A percentile compares a stretch with the other conserved stretches of the same genome.
Evolutionary conservation across 495 filamentous ascomycete species (phyloP).

Genomic region (Diplogelasinospora grovesii): DNA sequence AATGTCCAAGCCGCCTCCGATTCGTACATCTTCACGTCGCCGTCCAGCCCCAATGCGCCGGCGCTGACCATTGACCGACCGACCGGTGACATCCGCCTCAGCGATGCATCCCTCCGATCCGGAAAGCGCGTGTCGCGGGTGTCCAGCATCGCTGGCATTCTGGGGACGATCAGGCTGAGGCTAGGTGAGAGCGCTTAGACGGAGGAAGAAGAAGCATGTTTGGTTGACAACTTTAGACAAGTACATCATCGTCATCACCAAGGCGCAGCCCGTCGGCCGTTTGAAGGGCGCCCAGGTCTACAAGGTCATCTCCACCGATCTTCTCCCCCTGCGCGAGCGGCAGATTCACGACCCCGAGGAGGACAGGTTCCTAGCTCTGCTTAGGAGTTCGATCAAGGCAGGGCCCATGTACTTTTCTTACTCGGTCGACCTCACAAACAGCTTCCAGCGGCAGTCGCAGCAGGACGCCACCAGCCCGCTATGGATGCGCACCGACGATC

Average conservation of each 20-base stretch:
- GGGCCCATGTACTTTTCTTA: slow-evolving; percentile 98
- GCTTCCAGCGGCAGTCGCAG: slow-evolving; percentile 84
- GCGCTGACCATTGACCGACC: slow-evolving; percentile 85
- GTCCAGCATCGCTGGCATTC: slow-evolving; percentile 81
- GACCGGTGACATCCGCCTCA: slow-evolving; percentile 83
- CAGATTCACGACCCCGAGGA: slow-evolving; percentile 87
- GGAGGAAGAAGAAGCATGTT: no score
- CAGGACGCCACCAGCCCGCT: slow-evolving; percentile 61
- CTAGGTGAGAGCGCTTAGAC: slow-evolving; percentile 62
- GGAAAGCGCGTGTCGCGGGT: slow-evolving; percentile 70
- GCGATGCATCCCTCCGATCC: slow-evolving; percentile 64
- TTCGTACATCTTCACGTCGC: slow-evolving; percentile 93
- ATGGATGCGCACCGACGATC: slow-evolving; percentile 90
- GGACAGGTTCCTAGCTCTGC: slow-evolving; percentile 75
- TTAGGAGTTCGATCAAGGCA: slow-evolving; percentile 69
- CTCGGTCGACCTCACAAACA: slow-evolving; percentile 88
- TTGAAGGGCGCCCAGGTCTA: slow-evolving; percentile 92
- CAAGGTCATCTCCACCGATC: slow-evolving; percentile 83
- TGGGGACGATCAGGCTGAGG: slow-evolving; percentile 84
- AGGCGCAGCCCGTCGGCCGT: slow-evolving; percentile 82
- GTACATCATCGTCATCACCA: slow-evolving; percentile 94
- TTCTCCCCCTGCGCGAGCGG: slow-evolving; percentile 89
- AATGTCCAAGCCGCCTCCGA: slow-evolving; percentile 87
- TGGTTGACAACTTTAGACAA: slow-evolving; percentile 57
- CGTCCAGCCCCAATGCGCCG: slow-evolving; percentile 81